Evolutionary conservation across 768 basidiomycete species (phyloP).

Genomic region (Russula sp.): DNA sequence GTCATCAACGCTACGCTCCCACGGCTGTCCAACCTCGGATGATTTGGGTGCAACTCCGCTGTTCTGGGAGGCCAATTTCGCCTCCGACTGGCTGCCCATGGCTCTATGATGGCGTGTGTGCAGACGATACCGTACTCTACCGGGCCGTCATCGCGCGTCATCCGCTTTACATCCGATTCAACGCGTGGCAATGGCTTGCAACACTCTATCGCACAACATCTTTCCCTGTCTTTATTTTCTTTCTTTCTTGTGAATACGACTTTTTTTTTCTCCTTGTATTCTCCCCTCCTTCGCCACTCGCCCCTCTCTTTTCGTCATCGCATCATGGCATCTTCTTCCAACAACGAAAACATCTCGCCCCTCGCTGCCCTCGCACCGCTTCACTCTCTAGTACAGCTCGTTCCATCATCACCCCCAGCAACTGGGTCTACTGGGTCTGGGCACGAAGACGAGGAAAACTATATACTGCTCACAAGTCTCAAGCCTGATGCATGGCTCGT

Average conservation of each 20-base stretch:
- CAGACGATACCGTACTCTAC: too few relatives aligned
- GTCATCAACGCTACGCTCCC: constrained; percentile 4
- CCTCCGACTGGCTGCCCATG: too few relatives aligned
- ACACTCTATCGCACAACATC: neutral
- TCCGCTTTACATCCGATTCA: neutral
- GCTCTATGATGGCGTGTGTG: neutral
- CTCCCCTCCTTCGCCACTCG: neutral
- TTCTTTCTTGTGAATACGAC: constrained; percentile 8
- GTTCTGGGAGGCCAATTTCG: neutral
- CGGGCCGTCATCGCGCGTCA: constrained; percentile 10
- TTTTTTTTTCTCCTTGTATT: neutral
- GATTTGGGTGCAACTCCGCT: constrained; percentile 6
- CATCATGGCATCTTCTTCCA: constrained; percentile 13
- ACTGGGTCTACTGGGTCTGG: neutral
- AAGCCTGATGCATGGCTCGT: constrained; percentile 17
- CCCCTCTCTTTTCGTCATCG: too few relatives aligned
- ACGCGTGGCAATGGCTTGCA: neutral
- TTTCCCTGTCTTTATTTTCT: neutral
- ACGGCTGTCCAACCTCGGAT: constrained; percentile 1
- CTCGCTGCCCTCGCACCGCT: constrained; percentile 21
- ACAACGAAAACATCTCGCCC: neutral
- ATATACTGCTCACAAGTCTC: constrained; percentile 16
- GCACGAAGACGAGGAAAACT: neutral
- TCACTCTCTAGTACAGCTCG: constrained; percentile 17
- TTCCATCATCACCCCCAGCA: constrained; percentile 1